Base-by-base conservation (phyloP, 495 filamentous ascomycete species). In the Hypoxylon fuscum region DNA sequence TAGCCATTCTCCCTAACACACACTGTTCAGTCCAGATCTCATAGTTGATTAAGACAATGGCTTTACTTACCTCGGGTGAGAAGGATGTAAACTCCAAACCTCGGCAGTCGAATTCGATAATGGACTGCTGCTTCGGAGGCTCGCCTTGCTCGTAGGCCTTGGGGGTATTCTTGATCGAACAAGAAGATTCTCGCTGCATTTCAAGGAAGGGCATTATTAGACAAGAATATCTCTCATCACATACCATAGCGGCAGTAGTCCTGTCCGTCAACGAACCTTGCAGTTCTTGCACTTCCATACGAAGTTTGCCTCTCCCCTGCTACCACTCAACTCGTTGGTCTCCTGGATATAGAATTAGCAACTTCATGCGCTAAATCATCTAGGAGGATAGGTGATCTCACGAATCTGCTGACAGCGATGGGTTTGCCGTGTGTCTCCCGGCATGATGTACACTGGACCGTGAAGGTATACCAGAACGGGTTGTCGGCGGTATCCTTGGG, bases 201-300 rank as follows among this genome's bases (percentile, higher is more conserved):
- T 27, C 22, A 12, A 4, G 12, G 1, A 38, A n/a, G n/a, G n/a
- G 12, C 18, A 41, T 57, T 41, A 41, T n/a, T n/a, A 41, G 45
- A 48, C 15, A 25, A 11, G 34, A 37, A 45, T 5, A 14, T n/a
- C n/a, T 6, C 22, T 21, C 17, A 21, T 31, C 10, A n/a, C 40
- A 52, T 29, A 18, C 11, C 29, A 42, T 23, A 12, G 15, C 8
- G 15, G 17, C 10, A 2, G 10, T 22, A 14, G 6, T 15, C 2
- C 29, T 45, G 6, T 21, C 7, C 5, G 48, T 2, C 8, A 32
- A 55, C 64, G 8, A 65, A 91, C 91, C 80, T 86, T 88, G 84
- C 92, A 98, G 63, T 91, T 88, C 73, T 92, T 96, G 82, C 95
- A 98, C 71, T 86, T 90, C 94, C 94, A 98, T 42, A 98, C 95